Base-by-base conservation (phyloP, 768 basidiomycete species). In the Boletellus emodensis region DNA sequence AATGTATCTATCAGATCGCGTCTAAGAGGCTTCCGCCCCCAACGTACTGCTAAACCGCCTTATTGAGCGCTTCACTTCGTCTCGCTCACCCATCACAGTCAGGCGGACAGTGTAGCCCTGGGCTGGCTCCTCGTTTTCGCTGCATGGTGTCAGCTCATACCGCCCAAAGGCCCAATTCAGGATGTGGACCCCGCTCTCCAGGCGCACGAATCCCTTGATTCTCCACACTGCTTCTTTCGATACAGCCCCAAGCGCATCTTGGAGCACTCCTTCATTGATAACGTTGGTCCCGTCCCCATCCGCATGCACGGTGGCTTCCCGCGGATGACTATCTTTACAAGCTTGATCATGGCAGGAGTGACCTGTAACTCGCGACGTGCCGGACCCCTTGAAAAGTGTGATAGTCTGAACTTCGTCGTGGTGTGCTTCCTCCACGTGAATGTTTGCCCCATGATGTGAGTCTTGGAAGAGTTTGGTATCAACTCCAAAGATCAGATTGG, bases 151-250 rank as follows among this genome's bases (percentile, higher is more conserved):
- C 36, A 86, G 68, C 24, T 93, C 90, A 63, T 80, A 84, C 36
- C 94, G 80, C 13, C 90, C 90, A 70, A 96, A 97, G 7, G 94
- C 93, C 91, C 92, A 97, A 63, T 97, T 97, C 51, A 95, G 59
- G 52, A 93, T 87, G 62, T 76, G 65, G 55, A 69, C 59, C 8
- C 71, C 67, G 3, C 61, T 56, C 22, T 56, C 56, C 6, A 90
- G 64, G 35, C 77, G 77, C 20, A 94, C 75, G 60, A 93, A 91
- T 15, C 94, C 94, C 63, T 97, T 97, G 32, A 94, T 85, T 55
- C 87, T 71, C 82, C 87, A 93, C 9, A 90, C 71, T 1, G 71
- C 67, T 61, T 91, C 90, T 55, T 85, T 87, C 18, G 82, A 76
- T 10, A 92, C 65, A 6, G 54, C 52, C 3, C 52, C 61, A 2